Base-by-base conservation (phyloP, 495 filamentous ascomycete species). In the Hyaloscypha bicolor region DNA sequence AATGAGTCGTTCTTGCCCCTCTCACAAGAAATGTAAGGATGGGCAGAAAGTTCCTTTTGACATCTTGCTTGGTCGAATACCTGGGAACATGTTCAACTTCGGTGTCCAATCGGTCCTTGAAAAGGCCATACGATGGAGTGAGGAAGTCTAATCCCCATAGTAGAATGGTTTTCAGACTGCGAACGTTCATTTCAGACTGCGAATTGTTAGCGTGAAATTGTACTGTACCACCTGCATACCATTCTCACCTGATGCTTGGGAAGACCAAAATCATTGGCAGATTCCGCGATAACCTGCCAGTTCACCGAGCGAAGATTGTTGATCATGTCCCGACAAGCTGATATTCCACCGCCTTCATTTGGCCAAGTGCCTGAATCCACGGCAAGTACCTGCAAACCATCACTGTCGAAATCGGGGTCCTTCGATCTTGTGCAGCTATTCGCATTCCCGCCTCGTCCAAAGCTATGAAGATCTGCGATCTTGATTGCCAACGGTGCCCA, bases 101-200 rank as follows among this genome's bases (percentile, higher is more conserved):
- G 0, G 86, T 82, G 70, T 90, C 86, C 3, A 89, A 76, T 21
- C 67, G 61, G 55, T 69, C 62, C 48, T 64, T 64, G 56, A 69
- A 69, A n/a, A 89, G 77, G 32, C 87, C 87, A 69, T 90, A 87
- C 14, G 81, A 86, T 0, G 87, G 86, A 2, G 81, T 87, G 9
- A 88, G 75, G 69, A 87, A 87, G 68, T 90, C 87, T 57, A 90
- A 72, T 11, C 87, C 87, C 87, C 87, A 90, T 0, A 90, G 82
- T 5, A 87, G 87, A 52, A 90, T 79, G n/a, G 88, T 73, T 69
- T 88, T 89, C 55, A 90, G 73, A 0, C 87, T 89, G 65, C 88
- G 82, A 8, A 90, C 83, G 55, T 89, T 90, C 69, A 83, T 81
- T 73, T 90, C 87, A 16, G 65, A 63, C 65, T 68, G 37, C 9